Percentiles rank a stretch among this genome's conserved stretches.
Conservation (phyloP, 202 grass and related monocot genomes). For the Miscanthus sacchariflorus region DNA sequence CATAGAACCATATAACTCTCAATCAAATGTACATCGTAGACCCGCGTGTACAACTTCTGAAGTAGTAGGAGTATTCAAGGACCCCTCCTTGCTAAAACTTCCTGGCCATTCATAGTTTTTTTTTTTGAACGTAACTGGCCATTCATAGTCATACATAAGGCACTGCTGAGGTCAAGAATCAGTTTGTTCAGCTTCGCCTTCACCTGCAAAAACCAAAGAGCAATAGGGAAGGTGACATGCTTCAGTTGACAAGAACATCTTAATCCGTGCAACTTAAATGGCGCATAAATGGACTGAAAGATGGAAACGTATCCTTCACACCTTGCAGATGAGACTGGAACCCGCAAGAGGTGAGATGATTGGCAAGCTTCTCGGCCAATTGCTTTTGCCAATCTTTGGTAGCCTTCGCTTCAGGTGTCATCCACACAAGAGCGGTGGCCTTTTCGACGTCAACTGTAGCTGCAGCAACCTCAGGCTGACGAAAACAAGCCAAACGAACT, state of each 20-base stretch:
- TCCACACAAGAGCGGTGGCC: constrained; percentile 60
- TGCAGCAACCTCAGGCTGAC: constrained; percentile 69
- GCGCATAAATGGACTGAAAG: background rate
- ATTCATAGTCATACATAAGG: background rate
- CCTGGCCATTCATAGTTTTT: background rate
- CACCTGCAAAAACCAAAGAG: constrained; percentile 30
- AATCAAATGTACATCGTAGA: background rate
- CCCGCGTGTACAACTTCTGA: background rate
- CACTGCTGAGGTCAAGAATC: background rate
- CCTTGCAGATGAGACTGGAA: constrained; percentile 72
- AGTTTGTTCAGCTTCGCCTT: constrained; percentile 1
- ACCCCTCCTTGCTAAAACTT: constrained; percentile 17
- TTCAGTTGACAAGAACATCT: constrained; percentile 19
- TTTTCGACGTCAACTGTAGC: constrained; percentile 72
- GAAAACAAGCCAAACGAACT: background rate
- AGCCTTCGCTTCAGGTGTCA: constrained; percentile 56
- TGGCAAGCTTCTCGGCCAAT: constrained; percentile 71
- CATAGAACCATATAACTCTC: background rate
- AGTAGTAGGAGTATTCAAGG: background rate
- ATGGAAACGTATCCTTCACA: background rate
- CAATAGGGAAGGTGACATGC: background rate
- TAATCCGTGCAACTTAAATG: background rate
- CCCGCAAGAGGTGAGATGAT: constrained; percentile 73
- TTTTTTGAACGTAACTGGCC: too few species aligned
- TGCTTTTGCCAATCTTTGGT: constrained; percentile 67